Evolutionary conservation across 2,329 filamentous ascomycete genomes (phyloP).

Genomic region (Colletotrichum chrysophilum): DNA sequence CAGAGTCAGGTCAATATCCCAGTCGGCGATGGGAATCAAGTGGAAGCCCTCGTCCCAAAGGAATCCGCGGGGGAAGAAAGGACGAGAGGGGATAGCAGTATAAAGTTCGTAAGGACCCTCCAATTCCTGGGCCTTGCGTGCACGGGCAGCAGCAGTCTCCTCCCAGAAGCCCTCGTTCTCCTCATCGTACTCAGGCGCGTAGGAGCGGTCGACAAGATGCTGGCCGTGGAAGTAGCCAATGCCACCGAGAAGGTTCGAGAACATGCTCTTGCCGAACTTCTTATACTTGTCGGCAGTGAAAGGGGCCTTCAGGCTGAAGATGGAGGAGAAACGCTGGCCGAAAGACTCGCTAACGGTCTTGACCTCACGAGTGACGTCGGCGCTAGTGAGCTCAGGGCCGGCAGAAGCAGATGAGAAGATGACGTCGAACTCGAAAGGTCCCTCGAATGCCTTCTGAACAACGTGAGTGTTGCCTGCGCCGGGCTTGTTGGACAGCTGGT

Average conservation of each 20-base stretch:
- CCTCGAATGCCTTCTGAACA: slow-evolving; percentile 90
- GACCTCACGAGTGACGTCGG: slow-evolving; percentile 75
- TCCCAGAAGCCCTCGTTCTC: slow-evolving; percentile 96
- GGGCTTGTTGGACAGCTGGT: slow-evolving; percentile 75
- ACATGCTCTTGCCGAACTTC: slow-evolving; percentile 84
- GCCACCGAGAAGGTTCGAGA: slow-evolving; percentile 92
- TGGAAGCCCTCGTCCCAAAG: slow-evolving; percentile 99
- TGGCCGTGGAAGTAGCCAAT: slow-evolving; percentile 95
- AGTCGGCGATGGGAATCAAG: slow-evolving; percentile 87
- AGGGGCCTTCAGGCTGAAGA: slow-evolving; percentile 77
- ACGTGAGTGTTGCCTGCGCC: slow-evolving; percentile 81
- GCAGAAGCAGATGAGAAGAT: slow-evolving; percentile 72
- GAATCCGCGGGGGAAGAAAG: slow-evolving; percentile 96
- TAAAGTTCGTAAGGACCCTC: slow-evolving; percentile 90
- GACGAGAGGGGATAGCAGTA: slow-evolving; percentile 87
- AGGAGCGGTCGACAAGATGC: slow-evolving; percentile 86
- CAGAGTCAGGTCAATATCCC: slow-evolving; percentile 86
- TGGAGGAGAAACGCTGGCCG: slow-evolving; percentile 72
- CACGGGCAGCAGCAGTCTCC: slow-evolving; percentile 81
- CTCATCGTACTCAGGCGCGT: slow-evolving; percentile 92
- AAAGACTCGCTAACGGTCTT: slow-evolving; percentile 71
- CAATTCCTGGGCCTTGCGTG: slow-evolving; percentile 67
- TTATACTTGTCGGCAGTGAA: slow-evolving; percentile 77
- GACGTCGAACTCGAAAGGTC: slow-evolving; percentile 91
- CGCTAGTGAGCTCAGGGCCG: slow-evolving; percentile 55